A percentile compares a stretch with the other conserved stretches of the same genome.
These are phyloP conservation scores for Apiospora saccharicola DNA, from an alignment of 2,329 filamentous ascomycete genomes.

Conservation along the genomic window DNA sequence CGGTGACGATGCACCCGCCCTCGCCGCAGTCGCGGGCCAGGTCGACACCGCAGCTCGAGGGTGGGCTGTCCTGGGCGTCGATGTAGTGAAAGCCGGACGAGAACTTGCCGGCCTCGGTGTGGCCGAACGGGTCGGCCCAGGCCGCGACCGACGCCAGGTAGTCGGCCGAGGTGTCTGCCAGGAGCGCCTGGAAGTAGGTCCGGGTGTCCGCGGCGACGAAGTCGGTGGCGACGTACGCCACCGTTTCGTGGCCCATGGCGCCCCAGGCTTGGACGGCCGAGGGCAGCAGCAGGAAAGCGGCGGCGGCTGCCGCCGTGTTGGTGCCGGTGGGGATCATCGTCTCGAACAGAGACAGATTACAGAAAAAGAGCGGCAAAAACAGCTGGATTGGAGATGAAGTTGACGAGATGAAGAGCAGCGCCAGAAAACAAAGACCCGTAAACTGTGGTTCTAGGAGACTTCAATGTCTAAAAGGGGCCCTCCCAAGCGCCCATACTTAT, in stretches of 20 bases:
- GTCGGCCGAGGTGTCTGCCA: conserved; percentile 52
- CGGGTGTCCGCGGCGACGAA: conserved; percentile 53
- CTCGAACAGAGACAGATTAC: neutral
- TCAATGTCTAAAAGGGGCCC: neutral
- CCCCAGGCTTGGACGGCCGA: conserved; percentile 47
- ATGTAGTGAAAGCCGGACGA: conserved; percentile 59
- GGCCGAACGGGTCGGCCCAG: conserved; percentile 58
- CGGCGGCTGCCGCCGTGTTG: conserved; percentile 25
- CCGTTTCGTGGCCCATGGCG: conserved; percentile 57
- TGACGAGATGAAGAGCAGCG: too few relatives aligned
- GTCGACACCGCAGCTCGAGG: conserved; percentile 63
- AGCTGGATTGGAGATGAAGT: neutral
- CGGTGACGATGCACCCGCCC: conserved; percentile 67
- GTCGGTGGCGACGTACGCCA: conserved; percentile 61
- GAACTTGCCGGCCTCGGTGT: conserved; percentile 54
- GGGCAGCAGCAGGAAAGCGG: conserved; percentile 35
- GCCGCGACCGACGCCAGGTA: conserved; percentile 58
- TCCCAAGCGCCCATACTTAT: neutral
- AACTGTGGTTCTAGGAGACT: neutral
- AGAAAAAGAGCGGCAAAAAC: neutral
- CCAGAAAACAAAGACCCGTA: neutral
- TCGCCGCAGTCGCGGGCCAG: conserved; percentile 67
- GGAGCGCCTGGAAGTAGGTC: conserved; percentile 51
- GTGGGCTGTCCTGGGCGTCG: conserved; percentile 70
- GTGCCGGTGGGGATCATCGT: neutral